phyloP scores from a whole-genome alignment of 257 asterid species.

The Cynanchum wilfordii region DNA sequence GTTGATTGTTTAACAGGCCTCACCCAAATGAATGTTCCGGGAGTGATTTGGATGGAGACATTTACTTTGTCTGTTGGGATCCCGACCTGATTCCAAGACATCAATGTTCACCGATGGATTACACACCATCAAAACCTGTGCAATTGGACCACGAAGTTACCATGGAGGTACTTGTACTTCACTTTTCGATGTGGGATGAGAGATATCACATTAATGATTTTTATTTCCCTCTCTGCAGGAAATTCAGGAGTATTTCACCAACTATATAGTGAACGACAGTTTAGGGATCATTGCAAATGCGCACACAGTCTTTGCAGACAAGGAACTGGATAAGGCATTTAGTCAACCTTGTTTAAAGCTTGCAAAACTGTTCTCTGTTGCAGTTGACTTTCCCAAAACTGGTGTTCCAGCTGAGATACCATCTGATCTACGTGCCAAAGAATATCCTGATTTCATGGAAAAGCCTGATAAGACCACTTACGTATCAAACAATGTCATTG shows the following conservation, averaged over 20 bases:
- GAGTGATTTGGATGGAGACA: constrained; percentile 92
- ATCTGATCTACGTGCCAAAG: constrained; percentile 59
- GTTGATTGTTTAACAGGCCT: constrained; percentile 50
- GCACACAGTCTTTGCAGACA: constrained; percentile 80
- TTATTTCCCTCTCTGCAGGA: constrained; percentile 39
- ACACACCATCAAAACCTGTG: constrained; percentile 55
- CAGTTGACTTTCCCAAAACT: constrained; percentile 87
- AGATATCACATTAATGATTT: too few relatives aligned
- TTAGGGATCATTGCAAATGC: constrained; percentile 75
- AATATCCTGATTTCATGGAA: constrained; percentile 91
- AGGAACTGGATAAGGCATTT: constrained; percentile 42
- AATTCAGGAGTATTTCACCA: constrained; percentile 71
- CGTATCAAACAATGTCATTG: constrained; percentile 48
- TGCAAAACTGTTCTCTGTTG: constrained; percentile 58
- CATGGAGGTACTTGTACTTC: constrained; percentile 58
- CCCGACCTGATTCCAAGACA: constrained; percentile 60
- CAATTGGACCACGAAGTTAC: constrained; percentile 62
- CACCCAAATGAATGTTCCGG: constrained; percentile 99
- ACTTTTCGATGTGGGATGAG: too few relatives aligned
- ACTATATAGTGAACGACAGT: constrained; percentile 77
- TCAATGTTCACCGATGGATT: constrained; percentile 56
- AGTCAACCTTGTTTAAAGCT: constrained; percentile 52
- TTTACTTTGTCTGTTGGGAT: constrained; percentile 93
- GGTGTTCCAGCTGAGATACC: constrained; percentile 90
- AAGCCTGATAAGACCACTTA: constrained; percentile 62